Conservation (phyloP, 192 early-diverging fungal species). For the Entophlyctis luteolus region DNA sequence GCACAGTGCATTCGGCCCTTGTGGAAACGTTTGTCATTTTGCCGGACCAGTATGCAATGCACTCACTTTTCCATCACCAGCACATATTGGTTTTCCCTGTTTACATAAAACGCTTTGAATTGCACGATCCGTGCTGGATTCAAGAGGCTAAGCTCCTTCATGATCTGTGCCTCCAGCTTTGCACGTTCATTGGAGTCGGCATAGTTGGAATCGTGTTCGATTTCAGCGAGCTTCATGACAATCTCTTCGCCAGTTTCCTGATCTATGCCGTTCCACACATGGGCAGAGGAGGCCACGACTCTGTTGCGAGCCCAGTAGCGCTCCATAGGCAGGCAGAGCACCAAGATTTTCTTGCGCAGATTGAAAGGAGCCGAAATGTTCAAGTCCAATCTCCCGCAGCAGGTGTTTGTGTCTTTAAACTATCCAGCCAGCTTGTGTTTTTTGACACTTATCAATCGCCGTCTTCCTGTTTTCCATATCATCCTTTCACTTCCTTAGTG, state of each 20-base stretch:
- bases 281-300: no score
- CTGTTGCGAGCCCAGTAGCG: no score
- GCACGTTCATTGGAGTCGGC: neutral
- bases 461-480: no score
- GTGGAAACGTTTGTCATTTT: neutral
- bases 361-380: no score
- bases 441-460: no score
- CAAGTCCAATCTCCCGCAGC: no score
- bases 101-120: slow-evolving; percentile 13
- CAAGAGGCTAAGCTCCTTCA: neutral
- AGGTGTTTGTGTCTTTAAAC: no score
- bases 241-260: slow-evolving; percentile 8
- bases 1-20: slow-evolving; percentile 2
- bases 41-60: neutral
- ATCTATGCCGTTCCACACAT: slow-evolving; percentile 10
- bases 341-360: no score
- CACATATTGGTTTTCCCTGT: slow-evolving; percentile 9
- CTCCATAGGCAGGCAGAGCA: no score
- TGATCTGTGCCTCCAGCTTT: neutral
- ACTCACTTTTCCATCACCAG: slow-evolving; percentile 18
- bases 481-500: no score
- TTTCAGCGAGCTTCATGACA: slow-evolving; percentile 5
- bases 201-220: slow-evolving; percentile 6
- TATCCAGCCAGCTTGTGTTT: no score
- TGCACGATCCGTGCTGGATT: slow-evolving; percentile 7